Evolutionary conservation across 139 green algal species (phyloP).

Genomic region (Volvox reticuliferus): DNA sequence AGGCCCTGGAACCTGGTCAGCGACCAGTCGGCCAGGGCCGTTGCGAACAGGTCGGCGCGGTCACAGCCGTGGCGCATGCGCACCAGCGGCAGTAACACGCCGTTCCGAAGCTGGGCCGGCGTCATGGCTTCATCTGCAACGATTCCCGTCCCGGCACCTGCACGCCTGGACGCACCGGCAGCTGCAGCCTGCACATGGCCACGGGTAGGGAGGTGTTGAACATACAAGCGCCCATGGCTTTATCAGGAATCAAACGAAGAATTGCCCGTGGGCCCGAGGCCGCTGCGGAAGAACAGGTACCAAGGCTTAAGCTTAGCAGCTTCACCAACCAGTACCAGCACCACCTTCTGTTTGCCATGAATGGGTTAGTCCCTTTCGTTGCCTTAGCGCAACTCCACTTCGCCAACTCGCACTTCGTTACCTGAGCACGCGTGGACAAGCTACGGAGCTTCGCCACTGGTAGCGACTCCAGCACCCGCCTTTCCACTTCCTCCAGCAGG

Average conservation of each 20-base stretch:
- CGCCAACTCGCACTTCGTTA: background rate
- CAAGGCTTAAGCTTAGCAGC: too few species aligned
- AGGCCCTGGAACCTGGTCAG: background rate
- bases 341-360: too few species aligned
- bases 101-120: background rate
- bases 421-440: background rate
- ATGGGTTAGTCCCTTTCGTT: too few species aligned
- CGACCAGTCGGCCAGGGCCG: background rate
- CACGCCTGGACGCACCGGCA: too few species aligned
- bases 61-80: background rate
- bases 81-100: slow-evolving; percentile 8
- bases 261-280: too few species aligned
- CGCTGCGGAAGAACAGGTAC: too few species aligned
- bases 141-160: background rate
- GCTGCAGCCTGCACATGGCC: too few species aligned
- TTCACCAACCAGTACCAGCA: too few species aligned
- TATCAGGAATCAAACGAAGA: too few species aligned
- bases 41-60: background rate
- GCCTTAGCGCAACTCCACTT: too few species aligned
- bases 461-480: background rate
- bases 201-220: too few species aligned
- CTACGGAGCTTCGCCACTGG: background rate
- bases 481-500: background rate
- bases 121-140: background rate
- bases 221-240: too few species aligned